phyloP scores from a whole-genome alignment of 352 stramenopile genomes.

The Globisporangium uncinulatum region DNA sequence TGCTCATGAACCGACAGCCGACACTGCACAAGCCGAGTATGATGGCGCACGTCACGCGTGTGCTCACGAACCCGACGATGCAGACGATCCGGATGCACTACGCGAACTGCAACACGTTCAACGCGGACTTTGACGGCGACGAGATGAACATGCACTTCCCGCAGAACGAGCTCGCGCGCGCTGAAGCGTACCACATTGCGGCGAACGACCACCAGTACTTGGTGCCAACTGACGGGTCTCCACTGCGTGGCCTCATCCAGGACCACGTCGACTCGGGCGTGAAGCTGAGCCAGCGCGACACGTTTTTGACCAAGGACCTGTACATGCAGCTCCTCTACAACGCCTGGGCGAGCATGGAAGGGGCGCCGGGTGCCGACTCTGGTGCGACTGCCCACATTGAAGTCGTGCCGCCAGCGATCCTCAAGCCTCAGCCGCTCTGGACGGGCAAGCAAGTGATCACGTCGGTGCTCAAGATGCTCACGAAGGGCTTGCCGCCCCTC shows the following conservation, averaged over 20 bases:
- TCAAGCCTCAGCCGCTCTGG: constrained; percentile 96
- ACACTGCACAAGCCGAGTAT: constrained; percentile 99
- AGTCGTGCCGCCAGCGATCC: constrained; percentile 94
- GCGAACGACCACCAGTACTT: constrained; percentile 98
- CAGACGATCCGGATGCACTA: constrained; percentile 99
- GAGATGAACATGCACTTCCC: constrained; percentile 99
- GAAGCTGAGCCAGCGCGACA: constrained; percentile 98
- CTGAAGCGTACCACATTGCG: constrained; percentile 97
- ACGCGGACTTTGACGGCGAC: constrained; percentile 99
- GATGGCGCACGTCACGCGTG: constrained; percentile 98
- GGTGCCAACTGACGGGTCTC: constrained; percentile 96
- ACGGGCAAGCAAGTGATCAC: constrained; percentile 99
- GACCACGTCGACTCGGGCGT: constrained; percentile 98
- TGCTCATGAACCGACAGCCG: constrained; percentile 99
- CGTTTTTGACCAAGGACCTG: constrained; percentile 97
- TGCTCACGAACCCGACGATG: constrained; percentile 95
- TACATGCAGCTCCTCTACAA: constrained; percentile 98
- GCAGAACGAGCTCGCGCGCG: constrained; percentile 96
- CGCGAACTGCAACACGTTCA: constrained; percentile 99
- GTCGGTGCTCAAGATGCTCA: constrained; percentile 95
- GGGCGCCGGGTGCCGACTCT: constrained; percentile 62
- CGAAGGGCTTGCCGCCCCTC: constrained; percentile 85
- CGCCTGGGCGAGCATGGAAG: constrained; percentile 92
- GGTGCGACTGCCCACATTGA: constrained; percentile 88
- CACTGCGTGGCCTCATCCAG: constrained; percentile 98